Conservation (phyloP, 2,329 filamentous ascomycete genomes). For the Elsinoe batatas region DNA sequence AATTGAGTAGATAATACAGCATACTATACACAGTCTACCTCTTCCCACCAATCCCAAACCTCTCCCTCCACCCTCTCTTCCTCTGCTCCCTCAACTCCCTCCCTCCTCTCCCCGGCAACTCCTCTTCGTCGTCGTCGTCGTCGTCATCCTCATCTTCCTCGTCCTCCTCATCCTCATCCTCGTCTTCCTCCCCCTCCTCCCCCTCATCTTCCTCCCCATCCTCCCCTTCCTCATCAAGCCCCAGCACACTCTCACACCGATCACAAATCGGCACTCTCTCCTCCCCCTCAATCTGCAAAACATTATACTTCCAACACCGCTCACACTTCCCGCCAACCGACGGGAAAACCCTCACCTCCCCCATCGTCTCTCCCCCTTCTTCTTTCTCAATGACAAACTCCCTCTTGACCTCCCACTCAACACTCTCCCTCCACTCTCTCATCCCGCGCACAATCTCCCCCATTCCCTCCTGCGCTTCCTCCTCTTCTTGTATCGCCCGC, state of each 20-base stretch:
- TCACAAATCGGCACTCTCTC: slow-evolving; percentile 55
- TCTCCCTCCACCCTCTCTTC: slow-evolving; percentile 8
- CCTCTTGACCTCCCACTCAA: slow-evolving; percentile 34
- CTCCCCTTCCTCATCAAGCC: slow-evolving; percentile 13
- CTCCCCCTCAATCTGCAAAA: slow-evolving; percentile 30
- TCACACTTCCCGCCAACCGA: slow-evolving; percentile 60
- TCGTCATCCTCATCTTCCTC: not conserved
- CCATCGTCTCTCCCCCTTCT: slow-evolving; percentile 18
- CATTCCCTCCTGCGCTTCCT: slow-evolving; percentile 12
- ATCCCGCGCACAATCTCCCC: slow-evolving; percentile 2
- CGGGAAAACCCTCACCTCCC: slow-evolving; percentile 26
- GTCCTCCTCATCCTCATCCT: slow-evolving; percentile 8
- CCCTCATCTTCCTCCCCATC: slow-evolving; percentile 7
- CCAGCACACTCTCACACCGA: slow-evolving; percentile 61
- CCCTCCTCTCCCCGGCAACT: not conserved
- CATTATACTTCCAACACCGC: slow-evolving; percentile 80
- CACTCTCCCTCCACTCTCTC: slow-evolving; percentile 17
- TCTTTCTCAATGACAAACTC: slow-evolving; percentile 25
- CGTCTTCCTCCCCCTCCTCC: slow-evolving; percentile 4
- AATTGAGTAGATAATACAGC: not conserved
- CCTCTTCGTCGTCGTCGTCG: slow-evolving; percentile 4
- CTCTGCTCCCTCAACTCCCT: slow-evolving; percentile 1
- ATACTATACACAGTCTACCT: not conserved
- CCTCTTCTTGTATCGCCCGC: slow-evolving; percentile 13
- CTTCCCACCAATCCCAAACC: slow-evolving; percentile 1